phyloP scores from a whole-genome alignment of 2,329 filamentous ascomycete species.

The Phialemoniopsis sp. region DNA sequence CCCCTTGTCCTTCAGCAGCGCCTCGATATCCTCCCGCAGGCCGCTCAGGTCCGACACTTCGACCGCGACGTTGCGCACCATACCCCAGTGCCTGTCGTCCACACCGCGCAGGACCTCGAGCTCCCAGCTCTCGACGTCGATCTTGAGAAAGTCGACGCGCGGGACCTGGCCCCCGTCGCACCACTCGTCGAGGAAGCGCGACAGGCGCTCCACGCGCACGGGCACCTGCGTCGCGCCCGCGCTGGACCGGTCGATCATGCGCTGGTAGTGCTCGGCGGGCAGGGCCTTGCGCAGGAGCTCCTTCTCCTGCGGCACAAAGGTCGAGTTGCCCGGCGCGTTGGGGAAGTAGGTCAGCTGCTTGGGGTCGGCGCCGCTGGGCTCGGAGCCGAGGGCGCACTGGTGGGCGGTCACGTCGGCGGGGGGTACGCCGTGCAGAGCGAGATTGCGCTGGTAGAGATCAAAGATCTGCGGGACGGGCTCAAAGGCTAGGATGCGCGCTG shows the following conservation, averaged over 20 bases:
- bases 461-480: slow-evolving; percentile 16
- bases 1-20: slow-evolving; percentile 12
- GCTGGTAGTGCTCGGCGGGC: slow-evolving; percentile 1
- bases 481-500: slow-evolving; percentile 16
- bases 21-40: slow-evolving; percentile 6
- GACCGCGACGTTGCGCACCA: slow-evolving; percentile 12
- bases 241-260: slow-evolving; percentile 5
- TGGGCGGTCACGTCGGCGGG: slow-evolving; percentile 5
- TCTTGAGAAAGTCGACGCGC: slow-evolving; percentile 18
- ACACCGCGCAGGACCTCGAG: slow-evolving; percentile 14
- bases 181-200: slow-evolving; percentile 9
- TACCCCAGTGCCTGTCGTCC: slow-evolving; percentile 14
- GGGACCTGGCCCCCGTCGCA: slow-evolving; percentile 5
- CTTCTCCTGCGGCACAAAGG: slow-evolving; percentile 12
- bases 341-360: slow-evolving; percentile 13
- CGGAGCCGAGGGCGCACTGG: slow-evolving; percentile 8
- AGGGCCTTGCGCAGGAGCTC: slow-evolving; percentile 2
- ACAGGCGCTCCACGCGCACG: slow-evolving; percentile 12
- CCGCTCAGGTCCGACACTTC: slow-evolving; percentile 13
- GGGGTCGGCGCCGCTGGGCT: not conserved
- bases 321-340: slow-evolving; percentile 15
- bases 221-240: slow-evolving; percentile 5
- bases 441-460: slow-evolving; percentile 11
- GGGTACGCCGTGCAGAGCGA: slow-evolving; percentile 8
- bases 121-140: slow-evolving; percentile 19